These are phyloP conservation scores for Uronychia binucleata DNA, from an alignment of 73 alveolate species.

Conservation along the genomic window DNA sequence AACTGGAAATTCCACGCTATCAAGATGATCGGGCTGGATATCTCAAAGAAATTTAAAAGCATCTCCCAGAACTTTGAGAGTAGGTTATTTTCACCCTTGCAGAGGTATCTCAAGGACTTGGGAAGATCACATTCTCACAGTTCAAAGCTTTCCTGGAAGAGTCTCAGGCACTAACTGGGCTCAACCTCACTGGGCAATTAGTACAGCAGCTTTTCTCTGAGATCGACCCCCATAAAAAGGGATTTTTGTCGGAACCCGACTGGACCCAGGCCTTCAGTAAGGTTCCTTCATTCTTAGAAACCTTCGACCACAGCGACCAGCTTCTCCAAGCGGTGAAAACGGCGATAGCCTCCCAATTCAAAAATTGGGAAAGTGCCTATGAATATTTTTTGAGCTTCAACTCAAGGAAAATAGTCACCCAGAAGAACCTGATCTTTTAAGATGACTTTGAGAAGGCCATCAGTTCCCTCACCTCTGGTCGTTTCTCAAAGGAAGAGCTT, in stretches of 20 bases:
- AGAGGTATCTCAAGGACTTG: conserved; percentile 55
- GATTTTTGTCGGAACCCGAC: conserved; percentile 74
- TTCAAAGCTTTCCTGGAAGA: conserved; percentile 68
- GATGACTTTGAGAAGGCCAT: conserved; percentile 64
- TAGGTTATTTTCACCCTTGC: not conserved
- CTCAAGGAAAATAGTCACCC: not conserved
- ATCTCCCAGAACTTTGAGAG: conserved; percentile 59
- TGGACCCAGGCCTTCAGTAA: conserved; percentile 65
- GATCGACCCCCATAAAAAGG: conserved; percentile 82
- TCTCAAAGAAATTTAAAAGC: conserved; percentile 60
- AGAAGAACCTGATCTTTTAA: conserved; percentile 33
- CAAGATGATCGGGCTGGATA: conserved; percentile 70
- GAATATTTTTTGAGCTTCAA: conserved; percentile 64
- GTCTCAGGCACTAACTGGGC: conserved; percentile 69
- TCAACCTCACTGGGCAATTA: conserved; percentile 71
- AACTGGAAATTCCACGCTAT: conserved; percentile 86
- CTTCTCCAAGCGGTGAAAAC: conserved; percentile 67
- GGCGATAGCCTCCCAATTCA: conserved; percentile 58
- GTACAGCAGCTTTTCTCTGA: conserved; percentile 73
- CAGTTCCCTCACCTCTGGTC: conserved; percentile 54
- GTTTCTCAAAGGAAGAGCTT: conserved; percentile 65
- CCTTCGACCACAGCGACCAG: conserved; percentile 61
- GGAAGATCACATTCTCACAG: conserved; percentile 55
- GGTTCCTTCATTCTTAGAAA: not conserved
- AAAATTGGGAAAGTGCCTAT: conserved; percentile 64